Base-by-base conservation (phyloP, 371 early-diverging fungal genomes). In the Syncephalastrum monosporum region DNA sequence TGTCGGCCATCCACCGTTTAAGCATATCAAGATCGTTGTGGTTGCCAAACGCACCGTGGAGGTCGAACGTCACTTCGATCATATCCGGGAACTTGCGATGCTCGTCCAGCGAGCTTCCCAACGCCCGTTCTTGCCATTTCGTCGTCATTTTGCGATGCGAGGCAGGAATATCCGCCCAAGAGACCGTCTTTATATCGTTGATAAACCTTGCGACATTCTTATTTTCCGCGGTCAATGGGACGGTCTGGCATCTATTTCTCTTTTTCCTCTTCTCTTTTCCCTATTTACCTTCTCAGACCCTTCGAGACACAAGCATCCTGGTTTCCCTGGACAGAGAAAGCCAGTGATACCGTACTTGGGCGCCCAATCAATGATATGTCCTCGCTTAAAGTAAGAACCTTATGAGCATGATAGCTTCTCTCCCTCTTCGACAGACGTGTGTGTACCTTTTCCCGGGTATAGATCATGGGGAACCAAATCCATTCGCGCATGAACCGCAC, bases 391-490 rank as follows among this genome's bases (percentile, higher is more conserved):
- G 2, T n/a, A 15, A 5, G n/a, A 45, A 2, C 23, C 23, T 17
- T 7, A 27, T 19, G 16, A 25, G 38, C 14, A 54, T 33, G 6
- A 24, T 4, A 25, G 25, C 17, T 15, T n/a, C 19, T 5, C 46
- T 21, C 3, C 10, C 3, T 44, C 21, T 21, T 21, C 21, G 21
- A 21, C 2, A 21, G 21, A 33, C 7, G 17, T 5, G 15, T 2
- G 13, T 53, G 48, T 53, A 72, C 73, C 67, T 75, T 75, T 60
- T 75, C 72, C 50, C 68, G 44, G 7, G 75, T 75, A 45, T 75
- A 75, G 51, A 75, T 75, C 76, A 75, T 75, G 4, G 76, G 76
- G 43, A 75, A 75, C 76, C 76, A 75, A 41, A 75, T 65, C 71
- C 73, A 75, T 50, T 75, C 73, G 24, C 76, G 64, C 13, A 75